Percentiles rank a stretch among this genome's conserved stretches.
These are phyloP conservation scores for Amanita rimosa DNA, from an alignment of 768 basidiomycete genomes.

Conservation along the genomic window DNA sequence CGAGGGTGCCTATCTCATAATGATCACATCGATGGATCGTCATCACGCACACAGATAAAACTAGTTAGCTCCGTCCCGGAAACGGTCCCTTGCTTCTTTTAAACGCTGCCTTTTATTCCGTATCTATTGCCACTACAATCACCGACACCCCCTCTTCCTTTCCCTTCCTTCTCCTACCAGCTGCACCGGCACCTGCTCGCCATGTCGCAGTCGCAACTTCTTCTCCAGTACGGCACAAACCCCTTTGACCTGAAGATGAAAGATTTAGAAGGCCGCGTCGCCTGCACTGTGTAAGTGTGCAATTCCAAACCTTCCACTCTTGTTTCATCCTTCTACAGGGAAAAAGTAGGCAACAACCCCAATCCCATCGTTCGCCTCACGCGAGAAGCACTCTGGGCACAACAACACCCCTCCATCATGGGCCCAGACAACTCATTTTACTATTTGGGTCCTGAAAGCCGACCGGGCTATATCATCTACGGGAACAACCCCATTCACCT, in stretches of 20 bases:
- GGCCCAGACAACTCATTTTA: conserved; percentile 72
- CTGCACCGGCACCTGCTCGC: conserved; percentile 5
- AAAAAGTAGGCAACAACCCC: conserved; percentile 31
- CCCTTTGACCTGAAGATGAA: conserved; percentile 49
- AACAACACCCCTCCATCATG: conserved; percentile 60
- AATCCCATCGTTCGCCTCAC: conserved; percentile 54
- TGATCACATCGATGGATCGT: background rate
- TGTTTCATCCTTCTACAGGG: conserved; percentile 23
- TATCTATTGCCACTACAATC: background rate
- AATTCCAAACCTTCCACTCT: background rate
- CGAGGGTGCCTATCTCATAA: background rate
- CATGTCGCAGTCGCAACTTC: conserved; percentile 20
- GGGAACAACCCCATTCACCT: conserved; percentile 46
- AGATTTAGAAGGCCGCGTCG: conserved; percentile 50
- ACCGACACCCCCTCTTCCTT: conserved; percentile 10
- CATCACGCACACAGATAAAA: background rate
- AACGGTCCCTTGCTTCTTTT: background rate
- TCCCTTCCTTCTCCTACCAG: conserved; percentile 8
- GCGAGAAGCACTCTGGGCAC: conserved; percentile 56
- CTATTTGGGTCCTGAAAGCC: conserved; percentile 58
- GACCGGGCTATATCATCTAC: conserved; percentile 55
- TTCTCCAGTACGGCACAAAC: conserved; percentile 57
- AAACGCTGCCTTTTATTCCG: background rate
- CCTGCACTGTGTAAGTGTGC: conserved; percentile 55
- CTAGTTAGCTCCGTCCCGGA: background rate